These are phyloP conservation scores for Lipomyces lipofer DNA, from an alignment of 805 yeast species.

Conservation along the genomic window DNA sequence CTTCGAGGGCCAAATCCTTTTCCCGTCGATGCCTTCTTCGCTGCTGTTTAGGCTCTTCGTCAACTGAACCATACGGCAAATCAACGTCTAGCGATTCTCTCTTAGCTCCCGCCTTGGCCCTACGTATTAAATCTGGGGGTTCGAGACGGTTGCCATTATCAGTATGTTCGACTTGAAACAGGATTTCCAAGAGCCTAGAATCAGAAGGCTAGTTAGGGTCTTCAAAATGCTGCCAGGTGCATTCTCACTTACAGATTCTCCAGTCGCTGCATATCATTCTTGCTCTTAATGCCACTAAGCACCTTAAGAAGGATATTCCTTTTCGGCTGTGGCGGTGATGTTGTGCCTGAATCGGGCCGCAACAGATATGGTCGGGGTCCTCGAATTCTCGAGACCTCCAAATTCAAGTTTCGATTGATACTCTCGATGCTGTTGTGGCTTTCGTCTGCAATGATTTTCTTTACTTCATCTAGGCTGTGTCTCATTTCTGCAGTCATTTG, in stretches of 20 bases:
- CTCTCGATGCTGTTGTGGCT: neutral
- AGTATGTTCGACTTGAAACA: conserved; percentile 16
- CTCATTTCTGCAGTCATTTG: conserved; percentile 11
- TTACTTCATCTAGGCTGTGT: conserved; percentile 1
- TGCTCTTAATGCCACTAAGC: conserved; percentile 12
- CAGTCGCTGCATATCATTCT: conserved; percentile 14
- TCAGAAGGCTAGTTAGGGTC: too few species aligned
- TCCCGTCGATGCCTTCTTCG: too few species aligned
- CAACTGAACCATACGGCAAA: too few species aligned
- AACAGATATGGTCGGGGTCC: conserved; percentile 11
- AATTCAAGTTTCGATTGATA: neutral
- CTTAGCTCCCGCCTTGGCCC: too few species aligned
- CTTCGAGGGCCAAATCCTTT: too few species aligned
- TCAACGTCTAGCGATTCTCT: too few species aligned
- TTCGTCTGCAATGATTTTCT: neutral
- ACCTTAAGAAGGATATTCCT: conserved; percentile 17
- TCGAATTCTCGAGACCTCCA: conserved; percentile 1
- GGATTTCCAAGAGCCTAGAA: conserved; percentile 15
- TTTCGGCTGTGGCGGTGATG: neutral
- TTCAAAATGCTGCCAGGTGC: too few species aligned
- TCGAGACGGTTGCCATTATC: conserved; percentile 4
- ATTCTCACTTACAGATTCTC: conserved; percentile 23
- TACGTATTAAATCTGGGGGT: too few species aligned
- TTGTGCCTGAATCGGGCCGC: neutral
- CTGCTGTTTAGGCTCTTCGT: too few species aligned